Conservation (phyloP, 208 protist species). For the Crithidia thermophila region DNA sequence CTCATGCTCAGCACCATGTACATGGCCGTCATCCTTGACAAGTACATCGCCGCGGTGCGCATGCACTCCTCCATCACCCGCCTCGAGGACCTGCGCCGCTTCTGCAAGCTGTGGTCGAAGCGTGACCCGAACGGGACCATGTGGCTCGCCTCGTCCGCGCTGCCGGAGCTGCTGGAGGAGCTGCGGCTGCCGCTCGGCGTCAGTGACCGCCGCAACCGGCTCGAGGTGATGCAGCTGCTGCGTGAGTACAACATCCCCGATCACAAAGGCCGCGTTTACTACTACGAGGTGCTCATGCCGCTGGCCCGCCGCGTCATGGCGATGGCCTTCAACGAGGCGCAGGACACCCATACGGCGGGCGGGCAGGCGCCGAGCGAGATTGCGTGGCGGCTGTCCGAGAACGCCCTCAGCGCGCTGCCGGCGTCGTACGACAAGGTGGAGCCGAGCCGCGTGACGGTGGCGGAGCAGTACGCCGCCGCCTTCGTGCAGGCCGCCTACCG, state of each 20-base stretch:
- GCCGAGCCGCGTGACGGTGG: constrained; percentile 47
- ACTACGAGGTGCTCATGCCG: constrained; percentile 86
- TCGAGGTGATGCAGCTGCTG: constrained; percentile 77
- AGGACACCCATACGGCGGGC: constrained; percentile 36
- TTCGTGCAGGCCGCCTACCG: constrained; percentile 88
- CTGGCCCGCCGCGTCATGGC: constrained; percentile 84
- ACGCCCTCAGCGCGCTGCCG: constrained; percentile 39
- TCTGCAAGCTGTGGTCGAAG: constrained; percentile 74
- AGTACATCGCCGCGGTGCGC: constrained; percentile 78
- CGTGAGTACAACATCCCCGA: constrained; percentile 91
- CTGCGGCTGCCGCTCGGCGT: constrained; percentile 86
- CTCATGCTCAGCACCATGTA: constrained; percentile 80
- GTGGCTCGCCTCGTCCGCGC: constrained; percentile 51
- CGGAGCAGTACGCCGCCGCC: constrained; percentile 80
- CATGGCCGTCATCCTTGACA: constrained; percentile 83
- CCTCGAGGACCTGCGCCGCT: constrained; percentile 79
- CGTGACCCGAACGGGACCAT: constrained; percentile 80
- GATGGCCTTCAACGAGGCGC: constrained; percentile 72
- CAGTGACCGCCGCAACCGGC: constrained; percentile 61
- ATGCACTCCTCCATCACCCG: constrained; percentile 69
- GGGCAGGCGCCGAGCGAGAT: constrained; percentile 53
- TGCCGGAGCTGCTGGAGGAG: constrained; percentile 80
- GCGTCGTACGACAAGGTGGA: constrained; percentile 19
- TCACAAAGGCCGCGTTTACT: constrained; percentile 81
- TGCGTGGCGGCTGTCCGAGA: constrained; percentile 77